A percentile compares a stretch with the other conserved stretches of the same genome.
phyloP scores from a whole-genome alignment of 2,329 filamentous ascomycete genomes.

The Neurospora crassa region DNA sequence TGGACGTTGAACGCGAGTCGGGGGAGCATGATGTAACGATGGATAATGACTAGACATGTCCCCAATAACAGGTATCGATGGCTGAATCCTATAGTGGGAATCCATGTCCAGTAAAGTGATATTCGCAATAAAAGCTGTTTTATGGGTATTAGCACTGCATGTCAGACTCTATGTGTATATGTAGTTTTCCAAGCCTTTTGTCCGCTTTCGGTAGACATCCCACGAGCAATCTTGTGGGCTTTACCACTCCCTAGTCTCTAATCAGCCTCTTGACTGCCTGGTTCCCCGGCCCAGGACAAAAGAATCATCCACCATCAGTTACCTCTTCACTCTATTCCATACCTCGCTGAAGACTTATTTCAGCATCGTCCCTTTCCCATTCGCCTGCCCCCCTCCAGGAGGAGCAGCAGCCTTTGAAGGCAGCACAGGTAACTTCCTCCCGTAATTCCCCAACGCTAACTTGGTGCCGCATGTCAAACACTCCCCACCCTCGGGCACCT shows the following conservation, averaged over 20 bases:
- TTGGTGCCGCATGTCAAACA: constrained; percentile 79
- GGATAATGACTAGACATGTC: neutral
- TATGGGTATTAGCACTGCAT: neutral
- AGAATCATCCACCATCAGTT: too few species aligned
- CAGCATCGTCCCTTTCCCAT: neutral
- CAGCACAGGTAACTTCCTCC: constrained; percentile 59
- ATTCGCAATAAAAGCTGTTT: neutral
- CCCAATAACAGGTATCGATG: neutral
- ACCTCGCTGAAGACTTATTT: neutral
- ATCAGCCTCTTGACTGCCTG: neutral
- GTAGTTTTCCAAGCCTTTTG: neutral
- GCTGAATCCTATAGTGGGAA: neutral
- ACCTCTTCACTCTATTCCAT: too few species aligned
- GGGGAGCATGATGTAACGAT: neutral
- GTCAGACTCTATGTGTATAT: neutral
- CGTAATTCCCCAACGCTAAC: constrained; percentile 67
- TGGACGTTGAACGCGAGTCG: too few species aligned
- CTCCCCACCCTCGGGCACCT: constrained; percentile 48
- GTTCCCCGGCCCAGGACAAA: neutral
- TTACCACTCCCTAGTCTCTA: neutral
- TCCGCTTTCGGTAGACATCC: neutral
- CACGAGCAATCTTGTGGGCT: neutral
- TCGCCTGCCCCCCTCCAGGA: neutral
- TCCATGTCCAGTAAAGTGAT: neutral
- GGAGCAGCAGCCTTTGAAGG: constrained; percentile 31